Percentiles rank a stretch among this genome's conserved stretches.
These are phyloP conservation scores for Ramularia endophylla DNA, from an alignment of 2,329 filamentous ascomycete genomes.

Conservation along the genomic window DNA sequence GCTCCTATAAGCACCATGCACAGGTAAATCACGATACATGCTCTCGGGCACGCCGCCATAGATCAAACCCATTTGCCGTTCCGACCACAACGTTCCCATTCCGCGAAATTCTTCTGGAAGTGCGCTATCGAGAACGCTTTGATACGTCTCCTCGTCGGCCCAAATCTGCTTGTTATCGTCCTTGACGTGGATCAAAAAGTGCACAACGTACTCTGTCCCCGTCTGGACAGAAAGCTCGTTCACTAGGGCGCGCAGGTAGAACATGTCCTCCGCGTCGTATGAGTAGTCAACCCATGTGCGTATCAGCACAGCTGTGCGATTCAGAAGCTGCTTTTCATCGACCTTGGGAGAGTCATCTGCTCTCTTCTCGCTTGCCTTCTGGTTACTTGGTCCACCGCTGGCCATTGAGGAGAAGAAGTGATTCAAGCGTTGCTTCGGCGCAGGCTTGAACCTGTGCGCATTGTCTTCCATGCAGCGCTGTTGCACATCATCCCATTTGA, in stretches of 20 bases:
- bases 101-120: slow-evolving; percentile 46
- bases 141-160: slow-evolving; percentile 68
- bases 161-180: slow-evolving; percentile 74
- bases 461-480: slow-evolving; percentile 68
- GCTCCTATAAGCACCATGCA: slow-evolving; percentile 64
- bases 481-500: slow-evolving; percentile 77
- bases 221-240: slow-evolving; percentile 71
- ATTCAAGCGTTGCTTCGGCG: slow-evolving; percentile 26
- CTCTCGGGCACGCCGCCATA: slow-evolving; percentile 47
- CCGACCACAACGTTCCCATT: slow-evolving; percentile 49
- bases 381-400: slow-evolving; percentile 23
- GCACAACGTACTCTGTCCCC: slow-evolving; percentile 74
- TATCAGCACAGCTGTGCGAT: slow-evolving; percentile 72
- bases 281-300: slow-evolving; percentile 75
- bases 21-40: slow-evolving; percentile 54
- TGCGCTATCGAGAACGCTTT: slow-evolving; percentile 53
- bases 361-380: slow-evolving; percentile 21
- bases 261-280: slow-evolving; percentile 73
- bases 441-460: slow-evolving; percentile 56
- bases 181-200: slow-evolving; percentile 80
- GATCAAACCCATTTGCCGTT: slow-evolving; percentile 50
- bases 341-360: slow-evolving; percentile 10
- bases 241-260: slow-evolving; percentile 75
- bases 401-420: slow-evolving; percentile 38
- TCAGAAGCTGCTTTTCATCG: slow-evolving; percentile 31